phyloP scores from a whole-genome alignment of 768 basidiomycete species.

The Chalciporus sphaerocephalus region DNA sequence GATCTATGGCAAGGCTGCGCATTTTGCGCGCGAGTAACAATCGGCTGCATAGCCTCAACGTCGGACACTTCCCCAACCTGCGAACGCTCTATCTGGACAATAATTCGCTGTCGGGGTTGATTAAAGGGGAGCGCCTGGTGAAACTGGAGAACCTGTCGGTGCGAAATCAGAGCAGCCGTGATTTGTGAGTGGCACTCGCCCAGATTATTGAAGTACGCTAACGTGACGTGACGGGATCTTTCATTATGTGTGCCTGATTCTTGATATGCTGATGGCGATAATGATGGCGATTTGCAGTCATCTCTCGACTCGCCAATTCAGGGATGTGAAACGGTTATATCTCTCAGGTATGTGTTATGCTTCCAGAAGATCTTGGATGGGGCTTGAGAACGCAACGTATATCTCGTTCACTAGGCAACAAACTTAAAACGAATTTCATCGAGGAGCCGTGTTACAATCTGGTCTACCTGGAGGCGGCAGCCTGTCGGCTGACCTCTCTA shows the following conservation, averaged over 20 bases:
- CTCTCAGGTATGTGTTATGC: conserved; percentile 68
- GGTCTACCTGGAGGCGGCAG: conserved; percentile 88
- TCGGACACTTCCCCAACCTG: conserved; percentile 59
- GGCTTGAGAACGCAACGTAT: conserved; percentile 16
- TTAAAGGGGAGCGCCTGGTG: conserved; percentile 51
- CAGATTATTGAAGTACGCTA: conserved; percentile 1
- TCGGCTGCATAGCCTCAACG: conserved; percentile 61
- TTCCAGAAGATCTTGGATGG: conserved; percentile 15
- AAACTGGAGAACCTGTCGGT: conserved; percentile 88
- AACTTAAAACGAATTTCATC: conserved; percentile 56
- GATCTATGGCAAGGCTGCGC: conserved; percentile 64
- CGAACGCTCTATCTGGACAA: conserved; percentile 92
- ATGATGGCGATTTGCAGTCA: conserved; percentile 37
- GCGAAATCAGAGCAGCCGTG: conserved; percentile 78
- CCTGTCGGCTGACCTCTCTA: conserved; percentile 71
- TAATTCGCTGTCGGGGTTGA: conserved; percentile 55
- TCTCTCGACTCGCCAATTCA: conserved; percentile 60
- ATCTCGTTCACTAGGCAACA: conserved; percentile 56
- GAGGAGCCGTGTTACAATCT: conserved; percentile 82
- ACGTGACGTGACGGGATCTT: conserved; percentile 36
- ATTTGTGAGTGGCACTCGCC: conserved; percentile 55
- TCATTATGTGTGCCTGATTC: conserved; percentile 35
- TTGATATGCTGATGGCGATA: conserved; percentile 28
- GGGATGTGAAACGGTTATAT: conserved; percentile 92
- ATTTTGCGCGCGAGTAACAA: conserved; percentile 85